These are phyloP conservation scores for Monosporozyma servazzii DNA, from an alignment of 805 yeast species.

Conservation along the genomic window DNA sequence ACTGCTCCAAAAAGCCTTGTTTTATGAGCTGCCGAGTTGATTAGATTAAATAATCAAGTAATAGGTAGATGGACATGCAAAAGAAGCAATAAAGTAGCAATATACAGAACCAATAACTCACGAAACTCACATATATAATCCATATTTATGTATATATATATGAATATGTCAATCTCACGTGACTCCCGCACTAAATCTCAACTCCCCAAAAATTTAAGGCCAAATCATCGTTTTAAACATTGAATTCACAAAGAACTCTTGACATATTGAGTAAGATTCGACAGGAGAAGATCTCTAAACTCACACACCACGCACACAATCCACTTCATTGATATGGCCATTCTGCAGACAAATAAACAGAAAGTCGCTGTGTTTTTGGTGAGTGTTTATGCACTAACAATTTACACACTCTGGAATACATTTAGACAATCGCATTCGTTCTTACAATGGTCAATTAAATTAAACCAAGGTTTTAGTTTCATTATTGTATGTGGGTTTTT, in stretches of 20 bases:
- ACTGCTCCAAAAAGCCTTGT: no score
- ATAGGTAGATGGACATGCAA: no score
- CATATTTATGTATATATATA: no score
- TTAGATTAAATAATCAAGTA: no score
- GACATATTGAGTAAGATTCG: no score
- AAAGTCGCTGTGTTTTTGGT: background rate
- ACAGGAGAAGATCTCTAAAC: no score
- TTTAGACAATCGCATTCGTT: constrained; percentile 16
- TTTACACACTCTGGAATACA: background rate
- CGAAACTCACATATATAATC: no score
- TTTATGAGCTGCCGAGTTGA: no score
- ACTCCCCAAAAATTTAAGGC: background rate
- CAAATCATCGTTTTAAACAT: background rate
- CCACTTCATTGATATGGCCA: background rate
- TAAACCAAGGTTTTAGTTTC: constrained; percentile 42
- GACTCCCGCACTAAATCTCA: background rate
- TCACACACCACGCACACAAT: background rate
- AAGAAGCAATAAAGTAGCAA: no score
- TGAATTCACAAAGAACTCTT: background rate
- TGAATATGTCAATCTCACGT: background rate
- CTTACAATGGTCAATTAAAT: constrained; percentile 38
- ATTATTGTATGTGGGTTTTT: constrained; percentile 38
- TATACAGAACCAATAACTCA: no score
- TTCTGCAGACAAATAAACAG: background rate
- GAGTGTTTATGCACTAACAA: background rate